Evolutionary conservation across 2,329 filamentous ascomycete genomes (phyloP).

Genomic region (Lachnellula cervina): DNA sequence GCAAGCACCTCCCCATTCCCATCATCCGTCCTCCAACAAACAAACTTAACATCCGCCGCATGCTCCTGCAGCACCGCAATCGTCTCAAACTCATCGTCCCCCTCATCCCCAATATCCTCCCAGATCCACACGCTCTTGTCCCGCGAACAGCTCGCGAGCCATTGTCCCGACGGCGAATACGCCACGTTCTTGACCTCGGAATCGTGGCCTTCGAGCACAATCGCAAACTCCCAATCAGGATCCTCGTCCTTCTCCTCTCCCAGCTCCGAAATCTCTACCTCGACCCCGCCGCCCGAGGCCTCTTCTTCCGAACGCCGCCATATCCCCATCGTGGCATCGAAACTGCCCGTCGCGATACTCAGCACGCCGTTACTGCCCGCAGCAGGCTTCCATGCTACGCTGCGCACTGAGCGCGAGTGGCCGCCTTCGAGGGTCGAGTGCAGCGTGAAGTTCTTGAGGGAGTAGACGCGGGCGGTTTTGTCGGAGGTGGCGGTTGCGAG

Average conservation of each 20-base stretch:
- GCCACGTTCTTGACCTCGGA: conserved; percentile 81
- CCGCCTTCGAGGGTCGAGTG: conserved; percentile 79
- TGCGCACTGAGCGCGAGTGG: conserved; percentile 85
- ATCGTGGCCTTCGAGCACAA: conserved; percentile 92
- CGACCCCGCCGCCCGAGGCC: conserved; percentile 31
- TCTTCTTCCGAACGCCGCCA: conserved; percentile 59
- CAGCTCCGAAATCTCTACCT: conserved; percentile 39
- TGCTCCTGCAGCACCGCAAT: conserved; percentile 93
- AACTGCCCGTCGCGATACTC: conserved; percentile 86
- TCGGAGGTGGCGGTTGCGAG: conserved; percentile 83
- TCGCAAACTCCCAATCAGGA: conserved; percentile 86
- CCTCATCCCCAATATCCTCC: conserved; percentile 79
- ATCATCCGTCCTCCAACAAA: conserved; percentile 77
- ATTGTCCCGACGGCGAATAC: conserved; percentile 68
- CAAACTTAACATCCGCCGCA: conserved; percentile 89
- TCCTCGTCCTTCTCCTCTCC: conserved; percentile 41
- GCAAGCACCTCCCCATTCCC: conserved; percentile 70
- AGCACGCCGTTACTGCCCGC: conserved; percentile 55
- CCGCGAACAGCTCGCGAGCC: conserved; percentile 82
- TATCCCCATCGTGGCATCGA: conserved; percentile 85
- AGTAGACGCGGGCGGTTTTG: conserved; percentile 86
- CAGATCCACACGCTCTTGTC: conserved; percentile 98
- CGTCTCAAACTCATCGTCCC: conserved; percentile 94
- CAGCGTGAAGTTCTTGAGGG: conserved; percentile 71
- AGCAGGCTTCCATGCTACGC: conserved; percentile 80